Percentiles rank a stretch among this genome's conserved stretches.
These are phyloP conservation scores for Dendrobium nobile DNA, from an alignment of 106 monocot genomes.

Conservation along the genomic window DNA sequence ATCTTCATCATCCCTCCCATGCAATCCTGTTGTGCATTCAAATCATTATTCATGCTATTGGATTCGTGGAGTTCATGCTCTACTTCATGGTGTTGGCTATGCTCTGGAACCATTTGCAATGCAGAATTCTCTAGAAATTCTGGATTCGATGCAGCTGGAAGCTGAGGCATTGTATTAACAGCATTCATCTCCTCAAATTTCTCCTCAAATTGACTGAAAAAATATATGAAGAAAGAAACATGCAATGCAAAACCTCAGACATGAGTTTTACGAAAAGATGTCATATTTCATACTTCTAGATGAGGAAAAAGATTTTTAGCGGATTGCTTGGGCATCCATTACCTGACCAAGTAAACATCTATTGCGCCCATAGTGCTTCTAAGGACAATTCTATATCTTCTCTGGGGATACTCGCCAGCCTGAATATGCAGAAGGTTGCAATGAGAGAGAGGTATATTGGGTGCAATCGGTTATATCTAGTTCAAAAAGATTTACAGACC, in stretches of 20 bases:
- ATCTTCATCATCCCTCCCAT: constrained; percentile 59
- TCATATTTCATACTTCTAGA: background rate
- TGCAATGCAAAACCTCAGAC: background rate
- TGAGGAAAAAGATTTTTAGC: background rate
- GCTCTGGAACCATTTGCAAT: constrained; percentile 3
- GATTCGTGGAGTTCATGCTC: constrained; percentile 13
- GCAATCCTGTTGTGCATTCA: background rate
- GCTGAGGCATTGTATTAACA: constrained; percentile 19
- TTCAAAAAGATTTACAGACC: constrained; percentile 20
- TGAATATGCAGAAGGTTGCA: constrained; percentile 8
- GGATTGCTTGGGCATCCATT: background rate
- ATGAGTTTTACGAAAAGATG: background rate
- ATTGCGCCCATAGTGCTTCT: constrained; percentile 83
- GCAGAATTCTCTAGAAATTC: background rate
- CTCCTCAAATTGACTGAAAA: constrained; percentile 56
- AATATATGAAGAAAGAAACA: background rate
- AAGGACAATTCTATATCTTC: constrained; percentile 79
- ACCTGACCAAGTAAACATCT: constrained; percentile 89
- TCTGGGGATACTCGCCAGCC: constrained; percentile 61
- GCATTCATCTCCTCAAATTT: constrained; percentile 62
- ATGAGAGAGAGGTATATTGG: background rate
- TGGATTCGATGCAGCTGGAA: constrained; percentile 18
- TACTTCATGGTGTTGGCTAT: constrained; percentile 10
- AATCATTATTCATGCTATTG: constrained; percentile 12
- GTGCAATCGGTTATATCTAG: background rate